Evolutionary conservation across 257 asterid species (phyloP).

Genomic region (Eustoma russellianum): DNA sequence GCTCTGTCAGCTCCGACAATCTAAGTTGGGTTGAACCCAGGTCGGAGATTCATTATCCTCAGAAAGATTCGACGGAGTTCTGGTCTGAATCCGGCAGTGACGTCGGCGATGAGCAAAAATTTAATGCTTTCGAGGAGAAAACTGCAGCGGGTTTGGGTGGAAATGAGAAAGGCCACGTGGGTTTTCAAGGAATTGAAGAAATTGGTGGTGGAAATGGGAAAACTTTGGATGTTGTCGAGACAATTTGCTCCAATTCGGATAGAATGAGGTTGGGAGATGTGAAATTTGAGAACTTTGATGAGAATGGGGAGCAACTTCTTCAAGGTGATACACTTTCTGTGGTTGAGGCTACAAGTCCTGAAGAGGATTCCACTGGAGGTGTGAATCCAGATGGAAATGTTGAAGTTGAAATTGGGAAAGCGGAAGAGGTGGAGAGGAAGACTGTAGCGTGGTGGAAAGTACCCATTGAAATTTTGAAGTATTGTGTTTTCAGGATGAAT

Average conservation of each 20-base stretch:
- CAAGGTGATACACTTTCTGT: slow-evolving; percentile 14
- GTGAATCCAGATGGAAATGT: slow-evolving; percentile 9
- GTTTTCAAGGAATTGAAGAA: slow-evolving; percentile 21
- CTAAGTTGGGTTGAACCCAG: slow-evolving; percentile 82
- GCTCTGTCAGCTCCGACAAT: slow-evolving; percentile 41
- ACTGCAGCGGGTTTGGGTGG: slow-evolving; percentile 20
- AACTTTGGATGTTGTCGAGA: slow-evolving; percentile 12
- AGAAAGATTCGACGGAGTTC: slow-evolving; percentile 36
- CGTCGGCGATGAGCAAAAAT: slow-evolving; percentile 38
- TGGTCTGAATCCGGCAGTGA: slow-evolving; percentile 78
- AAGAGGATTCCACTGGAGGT: slow-evolving; percentile 13
- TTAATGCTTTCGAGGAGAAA: slow-evolving; percentile 26
- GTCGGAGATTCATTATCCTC: slow-evolving; percentile 29
- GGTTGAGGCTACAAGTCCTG: slow-evolving; percentile 21
- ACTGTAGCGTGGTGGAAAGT: slow-evolving; percentile 87
- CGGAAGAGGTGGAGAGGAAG: slow-evolving; percentile 36
- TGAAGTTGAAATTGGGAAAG: slow-evolving; percentile 14
- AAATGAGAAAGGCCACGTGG: slow-evolving; percentile 14
- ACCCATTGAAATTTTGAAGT: slow-evolving; percentile 66
- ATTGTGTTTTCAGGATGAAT: slow-evolving; percentile 51
- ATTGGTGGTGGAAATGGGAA: slow-evolving; percentile 15
- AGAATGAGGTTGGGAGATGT: slow-evolving; percentile 17
- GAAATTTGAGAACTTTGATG: slow-evolving; percentile 12
- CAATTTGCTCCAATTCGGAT: slow-evolving; percentile 12
- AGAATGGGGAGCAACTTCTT: slow-evolving; percentile 13